Evolutionary conservation across 2,329 filamentous ascomycete species (phyloP), one percentile per base, ranked within the genome.

Genomic region (Botryotinia convoluta): DNA sequence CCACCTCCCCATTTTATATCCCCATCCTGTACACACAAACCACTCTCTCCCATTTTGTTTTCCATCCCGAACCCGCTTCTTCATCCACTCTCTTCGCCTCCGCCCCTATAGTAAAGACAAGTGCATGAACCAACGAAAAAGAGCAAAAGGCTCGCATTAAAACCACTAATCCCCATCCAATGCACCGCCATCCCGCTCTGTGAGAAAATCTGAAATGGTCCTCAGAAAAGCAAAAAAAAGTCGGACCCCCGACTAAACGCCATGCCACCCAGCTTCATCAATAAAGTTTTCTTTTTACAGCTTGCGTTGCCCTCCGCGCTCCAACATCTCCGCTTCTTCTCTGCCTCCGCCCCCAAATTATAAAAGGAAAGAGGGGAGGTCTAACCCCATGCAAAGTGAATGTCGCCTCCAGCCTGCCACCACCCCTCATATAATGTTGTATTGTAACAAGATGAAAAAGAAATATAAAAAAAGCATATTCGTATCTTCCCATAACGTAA

Each of bases 221-320:
- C 35, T 69, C 65, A n/a, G 14, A 39, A 32, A 39, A 32, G n/a
- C n/a, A 57, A 68, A 68, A 35, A 42, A 37, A 57, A 59, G 48
- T 57, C 48, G 48, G 20, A 32, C 65, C 65, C 20, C 32, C 48
- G 48, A 69, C 65, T 57, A 26, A 69, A 69, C 65, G 65, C 65
- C 65, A 57, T 51, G 26, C 48, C 48, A 32, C 48, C 65, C 65
- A 51, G 65, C 65, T 44, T 69, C 65, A 57, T 69, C 65, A 69
- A 69, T 69, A 70, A 18, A 45, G 61, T 48, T 37, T 20, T 69
- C 65, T 69, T 69, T 68, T 70, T 61, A 63, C 68, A 61, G 51
- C 39, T 70, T 63, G 39, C 18, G 14, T 70, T 20, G 22, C 39
- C 18, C 54, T 35, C 26, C 54, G 45, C 29, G 20, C 59, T 62